phyloP scores from a whole-genome alignment of 2,329 filamentous ascomycete species.

The Chaetomium sp. region DNA sequence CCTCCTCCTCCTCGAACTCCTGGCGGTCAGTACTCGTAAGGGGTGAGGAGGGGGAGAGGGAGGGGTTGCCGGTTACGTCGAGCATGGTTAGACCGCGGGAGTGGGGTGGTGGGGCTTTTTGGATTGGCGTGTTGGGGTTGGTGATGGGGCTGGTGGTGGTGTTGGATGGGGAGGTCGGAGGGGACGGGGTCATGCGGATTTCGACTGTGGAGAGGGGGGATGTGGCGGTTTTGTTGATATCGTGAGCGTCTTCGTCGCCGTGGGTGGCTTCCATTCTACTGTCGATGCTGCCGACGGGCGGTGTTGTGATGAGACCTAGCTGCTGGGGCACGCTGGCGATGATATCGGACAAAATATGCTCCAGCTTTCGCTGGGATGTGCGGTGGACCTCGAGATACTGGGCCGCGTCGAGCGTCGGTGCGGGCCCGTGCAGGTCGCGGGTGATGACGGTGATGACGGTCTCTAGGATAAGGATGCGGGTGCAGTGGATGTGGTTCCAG shows the following conservation, averaged over 20 bases:
- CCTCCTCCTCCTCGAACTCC: too few relatives aligned
- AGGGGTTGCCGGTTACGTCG: slow-evolving; percentile 29
- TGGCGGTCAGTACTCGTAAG: too few relatives aligned
- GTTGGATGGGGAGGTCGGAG: slow-evolving; percentile 23
- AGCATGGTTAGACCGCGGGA: slow-evolving; percentile 33
- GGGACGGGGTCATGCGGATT: slow-evolving; percentile 27
- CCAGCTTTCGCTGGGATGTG: slow-evolving; percentile 34
- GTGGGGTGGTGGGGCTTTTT: neutral
- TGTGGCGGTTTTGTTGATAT: slow-evolving; percentile 12
- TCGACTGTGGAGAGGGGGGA: slow-evolving; percentile 26
- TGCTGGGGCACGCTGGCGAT: slow-evolving; percentile 44
- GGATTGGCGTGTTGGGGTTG: too few relatives aligned
- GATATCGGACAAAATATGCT: slow-evolving; percentile 36
- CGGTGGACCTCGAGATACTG: slow-evolving; percentile 30
- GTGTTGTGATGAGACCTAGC: slow-evolving; percentile 39
- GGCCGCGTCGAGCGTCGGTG: slow-evolving; percentile 21
- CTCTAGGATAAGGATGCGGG: slow-evolving; percentile 43
- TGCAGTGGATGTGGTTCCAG: slow-evolving; percentile 43
- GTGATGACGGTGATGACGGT: slow-evolving; percentile 40
- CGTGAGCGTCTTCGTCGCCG: slow-evolving; percentile 13
- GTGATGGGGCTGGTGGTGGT: too few relatives aligned
- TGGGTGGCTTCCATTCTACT: neutral
- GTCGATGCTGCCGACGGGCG: slow-evolving; percentile 30
- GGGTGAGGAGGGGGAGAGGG: too few relatives aligned
- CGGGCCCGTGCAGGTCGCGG: slow-evolving; percentile 26